These are phyloP conservation scores for Ensete ventricosum DNA, from an alignment of 176 grass and related monocot genomes.

Conservation along the genomic window DNA sequence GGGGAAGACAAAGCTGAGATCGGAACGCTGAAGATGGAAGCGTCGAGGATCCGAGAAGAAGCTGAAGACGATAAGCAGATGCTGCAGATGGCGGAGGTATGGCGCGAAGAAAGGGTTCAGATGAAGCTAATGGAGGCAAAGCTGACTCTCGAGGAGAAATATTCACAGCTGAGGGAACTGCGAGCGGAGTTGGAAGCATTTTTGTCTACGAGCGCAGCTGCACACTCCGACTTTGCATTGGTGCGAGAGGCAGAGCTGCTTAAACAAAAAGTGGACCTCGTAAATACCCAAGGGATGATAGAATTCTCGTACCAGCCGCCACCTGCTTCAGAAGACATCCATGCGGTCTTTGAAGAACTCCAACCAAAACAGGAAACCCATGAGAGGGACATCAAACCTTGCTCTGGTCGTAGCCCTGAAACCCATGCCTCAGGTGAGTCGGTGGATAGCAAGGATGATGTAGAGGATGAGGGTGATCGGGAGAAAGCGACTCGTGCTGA, in stretches of 20 bases:
- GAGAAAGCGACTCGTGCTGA: background rate
- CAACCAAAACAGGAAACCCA: background rate
- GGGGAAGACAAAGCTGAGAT: background rate
- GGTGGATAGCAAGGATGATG: background rate
- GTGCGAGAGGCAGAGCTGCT: background rate
- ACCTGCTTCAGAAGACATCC: background rate
- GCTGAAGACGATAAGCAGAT: background rate
- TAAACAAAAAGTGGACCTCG: background rate
- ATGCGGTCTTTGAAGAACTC: background rate
- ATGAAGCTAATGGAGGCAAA: background rate
- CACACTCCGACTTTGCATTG: background rate
- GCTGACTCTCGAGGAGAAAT: background rate
- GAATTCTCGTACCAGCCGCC: background rate
- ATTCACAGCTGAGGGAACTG: background rate
- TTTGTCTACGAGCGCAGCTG: background rate
- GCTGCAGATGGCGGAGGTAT: background rate
- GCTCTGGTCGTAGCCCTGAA: background rate
- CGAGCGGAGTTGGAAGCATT: background rate
- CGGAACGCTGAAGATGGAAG: background rate
- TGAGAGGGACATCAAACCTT: background rate
- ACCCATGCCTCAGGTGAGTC: background rate
- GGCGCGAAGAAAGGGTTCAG: background rate
- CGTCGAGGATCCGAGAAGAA: background rate
- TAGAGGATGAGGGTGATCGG: background rate
- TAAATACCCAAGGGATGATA: background rate